Base-by-base conservation (phyloP, 371 early-diverging fungal species). In the Mucor piriformis region DNA sequence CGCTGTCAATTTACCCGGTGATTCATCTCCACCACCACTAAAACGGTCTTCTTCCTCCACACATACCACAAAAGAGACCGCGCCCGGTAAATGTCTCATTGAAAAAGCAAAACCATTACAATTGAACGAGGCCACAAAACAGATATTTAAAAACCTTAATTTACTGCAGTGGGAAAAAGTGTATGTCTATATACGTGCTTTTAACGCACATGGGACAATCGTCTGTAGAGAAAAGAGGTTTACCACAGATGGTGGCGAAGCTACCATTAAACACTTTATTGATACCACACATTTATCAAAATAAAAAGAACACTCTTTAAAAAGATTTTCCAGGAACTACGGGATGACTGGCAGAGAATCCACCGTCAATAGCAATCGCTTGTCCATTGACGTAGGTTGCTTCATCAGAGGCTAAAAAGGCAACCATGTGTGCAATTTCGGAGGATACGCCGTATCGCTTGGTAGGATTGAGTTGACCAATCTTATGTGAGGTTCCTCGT, bases 171-270 rank as follows among this genome's bases (percentile, higher is more conserved):
- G 87, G 87, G 64, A 76, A 15, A 69, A 74, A 25, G 59, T 77
- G 3, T 69, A 77, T 48, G 81, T 85, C 0, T 70, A 69, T 52
- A 73, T 82, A 23, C 63, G 63, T 23, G 65, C 55, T 32, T 53
- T 76, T 5, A 82, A 86, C 65, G 74, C 84, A 0, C 89, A 88
- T 59, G 89, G 81, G 10, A 74, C 81, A 5, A 87, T 88, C 37
- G 66, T 88, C 4, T 76, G 77, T 35, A 52, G 86, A 60, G 64
- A 77, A 50, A 65, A 61, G 10, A 20, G 57, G 16, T 73, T 65
- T 61, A 50, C 51, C 15, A 64, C 58, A n/a, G 59, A 64, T 11
- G 72, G 54, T 0, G 73, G 73, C 11, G 51, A 69, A 61, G 74
- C 78, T 50, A 82, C 78, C 7, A 72, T 81, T 48, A 57, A 65